Evolutionary conservation across 305 asterid genomes (phyloP), one percentile per base, ranked within the genome.

Genomic region (Plantago rigida): DNA sequence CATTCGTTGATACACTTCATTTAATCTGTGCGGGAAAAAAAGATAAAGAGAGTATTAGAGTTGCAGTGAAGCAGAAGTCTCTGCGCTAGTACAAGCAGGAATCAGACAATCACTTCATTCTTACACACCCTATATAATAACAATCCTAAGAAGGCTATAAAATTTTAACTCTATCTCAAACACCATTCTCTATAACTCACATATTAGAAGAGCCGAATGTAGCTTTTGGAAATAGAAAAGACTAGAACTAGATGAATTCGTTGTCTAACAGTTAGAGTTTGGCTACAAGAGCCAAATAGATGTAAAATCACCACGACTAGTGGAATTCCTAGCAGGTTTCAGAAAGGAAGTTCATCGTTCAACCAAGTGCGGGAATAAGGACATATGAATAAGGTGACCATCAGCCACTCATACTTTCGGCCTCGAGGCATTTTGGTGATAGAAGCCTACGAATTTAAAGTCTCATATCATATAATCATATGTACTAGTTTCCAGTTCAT

Each of bases 1-100:
- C 74, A 31, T 73, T 70, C 61, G 70, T 67, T 69, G 81, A 69
- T 66, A 75, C 80, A 76, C 67, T 28, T 56, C 60, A 67, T 80
- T 71, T 47, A 39, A 72, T 66, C 80, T 76, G 59, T 44, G 14
- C 58, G 47, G 51, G 36, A 56, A 26, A 9, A 61, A 10, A 11
- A 36, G 65, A 51, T 68, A 73, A 15, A 59, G 3, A 6, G 3
- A 26, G 42, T 14, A 52, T 12, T 41, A 22, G 5, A 51, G 22
- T 9, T 26, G 24, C 65, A 66, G 60, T 49, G 31, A 51, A 50
- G 59, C 47, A 17, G 26, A 51, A 29, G 46, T 62, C 31, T 13
- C 22, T 10, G 31, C 11, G 1, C 7, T 7, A 14, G 11, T 5
- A 15, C 1, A 49, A 5, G 3, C 5, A 7, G 28, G 28, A 31